Evolutionary conservation across 345 rosid species (phyloP).

Genomic region (Gossypium anomalum): DNA sequence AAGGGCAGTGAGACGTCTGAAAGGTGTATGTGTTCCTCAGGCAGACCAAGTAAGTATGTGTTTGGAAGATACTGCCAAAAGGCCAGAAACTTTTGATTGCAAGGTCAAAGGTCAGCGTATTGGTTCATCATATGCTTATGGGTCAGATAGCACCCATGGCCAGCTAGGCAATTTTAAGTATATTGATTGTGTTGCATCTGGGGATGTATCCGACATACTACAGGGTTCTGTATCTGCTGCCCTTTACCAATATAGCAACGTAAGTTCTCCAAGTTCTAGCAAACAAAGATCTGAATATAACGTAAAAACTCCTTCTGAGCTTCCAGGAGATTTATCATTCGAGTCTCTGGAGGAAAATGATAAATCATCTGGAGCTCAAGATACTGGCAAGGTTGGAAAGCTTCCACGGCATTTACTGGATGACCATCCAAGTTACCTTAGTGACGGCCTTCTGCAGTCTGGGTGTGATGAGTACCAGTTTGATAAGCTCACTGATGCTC

Average conservation of each 20-base stretch:
- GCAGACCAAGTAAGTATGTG: constrained; percentile 19
- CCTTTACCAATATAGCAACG: constrained; percentile 34
- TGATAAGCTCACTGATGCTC: constrained; percentile 36
- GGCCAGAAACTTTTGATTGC: constrained; percentile 20
- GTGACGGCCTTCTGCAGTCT: constrained; percentile 11
- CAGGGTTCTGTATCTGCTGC: constrained; percentile 29
- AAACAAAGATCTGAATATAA: constrained; percentile 12
- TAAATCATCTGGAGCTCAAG: constrained; percentile 17
- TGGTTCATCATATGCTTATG: constrained; percentile 25
- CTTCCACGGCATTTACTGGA: constrained; percentile 4
- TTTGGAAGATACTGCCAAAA: constrained; percentile 22
- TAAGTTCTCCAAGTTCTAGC: constrained; percentile 18
- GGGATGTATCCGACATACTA: constrained; percentile 21
- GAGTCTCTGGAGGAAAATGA: constrained; percentile 22
- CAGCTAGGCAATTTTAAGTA: constrained; percentile 22
- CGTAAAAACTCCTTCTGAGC: constrained; percentile 14
- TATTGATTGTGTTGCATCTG: constrained; percentile 23
- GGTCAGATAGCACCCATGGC: constrained; percentile 24
- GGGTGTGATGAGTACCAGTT: constrained; percentile 32
- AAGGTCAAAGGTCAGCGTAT: constrained; percentile 9
- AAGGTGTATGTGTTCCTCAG: constrained; percentile 21
- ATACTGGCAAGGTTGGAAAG: constrained; percentile 18
- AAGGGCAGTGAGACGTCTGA: constrained; percentile 22
- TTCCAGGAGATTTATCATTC: constrained; percentile 20
- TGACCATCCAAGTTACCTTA: constrained; percentile 6